Conservation (phyloP, 179 eudicot species). For the Spergularia azorica region DNA sequence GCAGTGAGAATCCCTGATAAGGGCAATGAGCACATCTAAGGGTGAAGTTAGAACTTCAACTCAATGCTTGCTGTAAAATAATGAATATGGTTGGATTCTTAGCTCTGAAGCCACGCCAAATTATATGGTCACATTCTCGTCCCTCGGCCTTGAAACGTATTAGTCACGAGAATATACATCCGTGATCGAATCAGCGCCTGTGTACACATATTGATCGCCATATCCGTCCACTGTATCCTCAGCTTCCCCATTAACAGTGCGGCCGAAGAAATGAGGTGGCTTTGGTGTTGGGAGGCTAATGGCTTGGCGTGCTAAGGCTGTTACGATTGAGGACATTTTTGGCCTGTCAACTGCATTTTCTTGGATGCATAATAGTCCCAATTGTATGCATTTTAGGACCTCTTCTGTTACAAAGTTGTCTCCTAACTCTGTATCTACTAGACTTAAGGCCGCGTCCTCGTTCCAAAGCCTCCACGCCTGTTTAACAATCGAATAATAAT, state of each 20-base stretch:
- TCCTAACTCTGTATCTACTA: slow-evolving; percentile 17
- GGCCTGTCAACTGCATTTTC: slow-evolving; percentile 25
- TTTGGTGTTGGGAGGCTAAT: slow-evolving; percentile 12
- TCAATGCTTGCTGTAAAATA: no score
- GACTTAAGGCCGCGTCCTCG: slow-evolving; percentile 5
- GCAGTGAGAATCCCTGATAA: no score
- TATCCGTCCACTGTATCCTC: not conserved
- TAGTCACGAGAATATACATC: slow-evolving; percentile 25
- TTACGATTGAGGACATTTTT: slow-evolving; percentile 19
- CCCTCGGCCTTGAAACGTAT: not conserved
- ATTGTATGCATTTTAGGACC: slow-evolving; percentile 22
- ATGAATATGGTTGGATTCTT: no score
- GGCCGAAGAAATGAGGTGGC: slow-evolving; percentile 23
- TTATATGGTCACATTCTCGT: no score
- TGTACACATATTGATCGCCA: not conserved
- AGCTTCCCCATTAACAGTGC: not conserved
- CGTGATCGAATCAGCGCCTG: slow-evolving; percentile 9
- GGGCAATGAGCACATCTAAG: no score
- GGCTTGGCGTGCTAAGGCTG: slow-evolving; percentile 13
- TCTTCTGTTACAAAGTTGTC: slow-evolving; percentile 11
- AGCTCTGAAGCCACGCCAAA: no score
- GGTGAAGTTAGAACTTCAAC: no score
- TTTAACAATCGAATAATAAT: no score
- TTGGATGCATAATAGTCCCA: slow-evolving; percentile 29
- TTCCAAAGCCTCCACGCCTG: slow-evolving; percentile 35